A percentile compares a stretch with the other conserved stretches of the same genome.
Evolutionary conservation across 495 filamentous ascomycete genomes (phyloP).

Genomic region (Trichocladium uniseriatum): DNA sequence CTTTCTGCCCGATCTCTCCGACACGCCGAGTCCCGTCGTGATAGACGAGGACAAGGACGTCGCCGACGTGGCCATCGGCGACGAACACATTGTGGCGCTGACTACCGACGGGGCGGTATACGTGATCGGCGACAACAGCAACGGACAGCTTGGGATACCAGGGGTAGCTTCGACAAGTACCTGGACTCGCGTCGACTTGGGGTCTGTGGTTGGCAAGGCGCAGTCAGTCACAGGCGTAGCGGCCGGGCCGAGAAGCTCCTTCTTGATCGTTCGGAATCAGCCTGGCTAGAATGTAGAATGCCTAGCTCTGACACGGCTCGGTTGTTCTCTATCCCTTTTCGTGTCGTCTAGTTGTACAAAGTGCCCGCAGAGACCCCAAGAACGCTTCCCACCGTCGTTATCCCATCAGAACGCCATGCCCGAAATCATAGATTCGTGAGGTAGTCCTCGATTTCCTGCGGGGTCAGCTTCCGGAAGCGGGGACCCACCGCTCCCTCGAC

Average conservation of each 20-base stretch:
- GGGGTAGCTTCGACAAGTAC: conserved; percentile 5
- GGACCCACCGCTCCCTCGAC: conserved; percentile 84
- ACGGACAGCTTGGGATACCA: conserved; percentile 51
- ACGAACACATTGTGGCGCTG: conserved; percentile 48
- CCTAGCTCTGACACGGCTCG: too few relatives aligned
- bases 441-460: conserved; percentile 98
- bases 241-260: conserved; percentile 39
- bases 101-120: conserved; percentile 43
- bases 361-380: conserved; percentile 10
- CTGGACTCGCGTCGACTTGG: conserved; percentile 32
- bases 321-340: conserved; percentile 6
- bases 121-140: conserved; percentile 44
- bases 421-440: conserved; percentile 76
- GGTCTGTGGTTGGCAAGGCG: conserved; percentile 14
- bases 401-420: conserved; percentile 15
- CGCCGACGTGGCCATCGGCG: conserved; percentile 50
- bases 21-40: conserved; percentile 26
- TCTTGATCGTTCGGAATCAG: conserved; percentile 25
- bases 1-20: conserved; percentile 15
- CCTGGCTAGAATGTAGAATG: background rate
- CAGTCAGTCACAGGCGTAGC: conserved; percentile 30
- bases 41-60: conserved; percentile 33
- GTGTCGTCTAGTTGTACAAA: conserved; percentile 16
- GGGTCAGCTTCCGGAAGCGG: conserved; percentile 89
- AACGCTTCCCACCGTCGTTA: background rate